A percentile compares a stretch with the other conserved stretches of the same genome.
Evolutionary conservation across 108 stramenopile species (phyloP).

Genomic region (Nitzschia sp.): DNA sequence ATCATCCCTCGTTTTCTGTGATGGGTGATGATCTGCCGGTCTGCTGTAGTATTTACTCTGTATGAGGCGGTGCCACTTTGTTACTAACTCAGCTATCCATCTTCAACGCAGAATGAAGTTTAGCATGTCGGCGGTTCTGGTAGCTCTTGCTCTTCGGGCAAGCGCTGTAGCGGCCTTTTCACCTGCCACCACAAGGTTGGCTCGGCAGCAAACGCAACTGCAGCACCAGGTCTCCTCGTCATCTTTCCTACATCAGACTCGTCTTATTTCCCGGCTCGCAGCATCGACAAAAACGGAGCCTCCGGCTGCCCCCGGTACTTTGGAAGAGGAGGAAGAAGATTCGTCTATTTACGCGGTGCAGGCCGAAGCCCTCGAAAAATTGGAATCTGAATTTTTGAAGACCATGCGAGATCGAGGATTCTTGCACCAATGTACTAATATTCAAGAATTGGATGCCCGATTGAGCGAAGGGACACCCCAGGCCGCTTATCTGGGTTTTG

Average conservation of each 20-base stretch:
- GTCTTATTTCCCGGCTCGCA: too few relatives aligned
- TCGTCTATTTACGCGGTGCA: conserved; percentile 57
- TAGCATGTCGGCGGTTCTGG: conserved; percentile 14
- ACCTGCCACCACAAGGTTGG: background rate
- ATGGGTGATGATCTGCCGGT: too few relatives aligned
- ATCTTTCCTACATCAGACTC: background rate
- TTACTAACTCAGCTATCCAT: too few relatives aligned
- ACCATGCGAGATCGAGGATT: conserved; percentile 87
- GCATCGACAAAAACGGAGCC: background rate
- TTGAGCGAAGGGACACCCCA: conserved; percentile 34
- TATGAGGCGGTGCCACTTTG: too few relatives aligned
- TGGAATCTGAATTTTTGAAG: conserved; percentile 74
- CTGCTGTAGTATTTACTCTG: too few relatives aligned
- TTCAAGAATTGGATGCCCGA: conserved; percentile 63
- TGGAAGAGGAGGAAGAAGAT: conserved; percentile 11
- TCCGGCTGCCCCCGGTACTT: background rate
- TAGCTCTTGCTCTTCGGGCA: conserved; percentile 5
- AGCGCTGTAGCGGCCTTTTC: background rate
- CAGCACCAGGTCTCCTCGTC: background rate
- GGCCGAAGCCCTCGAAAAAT: conserved; percentile 49
- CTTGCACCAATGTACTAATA: conserved; percentile 84
- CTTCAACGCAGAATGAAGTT: conserved; percentile 17
- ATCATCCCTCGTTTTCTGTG: too few relatives aligned
- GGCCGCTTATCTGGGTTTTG: conserved; percentile 94
- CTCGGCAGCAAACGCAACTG: background rate